Conservation (phyloP, 208 protist species). For the Acanthamoeba castellanii region DNA sequence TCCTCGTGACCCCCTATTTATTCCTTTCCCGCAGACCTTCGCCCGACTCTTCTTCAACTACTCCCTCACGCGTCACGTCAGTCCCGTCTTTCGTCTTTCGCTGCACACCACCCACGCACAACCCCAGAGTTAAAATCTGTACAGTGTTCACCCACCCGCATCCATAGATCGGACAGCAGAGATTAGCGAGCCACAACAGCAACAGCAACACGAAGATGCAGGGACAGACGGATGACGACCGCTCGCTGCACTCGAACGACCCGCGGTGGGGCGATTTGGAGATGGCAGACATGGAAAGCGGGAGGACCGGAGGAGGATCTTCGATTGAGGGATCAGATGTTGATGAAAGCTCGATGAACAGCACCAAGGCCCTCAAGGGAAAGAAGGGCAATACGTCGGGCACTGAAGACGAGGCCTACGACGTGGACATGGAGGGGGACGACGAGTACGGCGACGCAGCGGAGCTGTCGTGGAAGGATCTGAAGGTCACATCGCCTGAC, state of each 20-base stretch:
- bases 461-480: conserved; percentile 53
- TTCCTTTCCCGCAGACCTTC: background rate
- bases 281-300: conserved; percentile 20
- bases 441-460: conserved; percentile 13
- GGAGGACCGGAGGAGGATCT: background rate
- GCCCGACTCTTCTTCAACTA: background rate
- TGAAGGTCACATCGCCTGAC: conserved; percentile 33
- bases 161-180: background rate
- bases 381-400: background rate
- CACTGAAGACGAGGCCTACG: conserved; percentile 34
- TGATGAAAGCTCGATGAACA: background rate
- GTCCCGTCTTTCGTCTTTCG: too few relatives aligned
- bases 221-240: conserved; percentile 31
- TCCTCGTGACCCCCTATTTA: background rate
- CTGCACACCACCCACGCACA: background rate
- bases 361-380: background rate
- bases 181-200: background rate
- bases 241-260: background rate
- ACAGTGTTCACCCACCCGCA: background rate
- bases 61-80: background rate
- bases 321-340: background rate
- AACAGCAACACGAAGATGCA: background rate
- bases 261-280: background rate
- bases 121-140: too few relatives aligned
- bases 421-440: background rate